Evolutionary conservation across 164 flowering plant species (phyloP), one percentile per base, ranked within the genome.

Genomic region (Aristolochia contorta): DNA sequence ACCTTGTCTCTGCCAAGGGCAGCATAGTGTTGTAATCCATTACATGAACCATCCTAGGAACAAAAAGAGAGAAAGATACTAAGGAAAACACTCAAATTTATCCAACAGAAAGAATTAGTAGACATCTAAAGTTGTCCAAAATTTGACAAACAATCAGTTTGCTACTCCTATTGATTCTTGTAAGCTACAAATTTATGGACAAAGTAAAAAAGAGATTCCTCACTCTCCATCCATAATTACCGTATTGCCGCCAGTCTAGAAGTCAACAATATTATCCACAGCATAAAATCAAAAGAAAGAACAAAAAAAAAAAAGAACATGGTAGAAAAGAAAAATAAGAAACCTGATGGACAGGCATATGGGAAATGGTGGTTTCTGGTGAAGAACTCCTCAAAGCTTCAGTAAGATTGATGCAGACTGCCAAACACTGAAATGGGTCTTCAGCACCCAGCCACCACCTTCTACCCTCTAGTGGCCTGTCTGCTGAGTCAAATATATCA

Each of bases 1-100:
- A 93, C 99, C 90, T 78, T 80, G 71, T 93, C 99, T 79, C 97
- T 86, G 64, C 99, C 99, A 57, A 94, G 87, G 63, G 99, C 99
- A 71, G 99, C 99, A 77, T 94, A 94, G 77, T 94, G 99, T 63
- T 94, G 99, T 67, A 94, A 79, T 54, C 99, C 99, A 69, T 94
- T 94, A 81, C 99, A 94, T 46, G 99, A 94, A 71, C 99, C 99
- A 79, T 94, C 99, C 99, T 94, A 70, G 30, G 72, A 68, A 58
- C 20, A 51, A 47, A 49, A 30, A 16, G 32, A 43, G 15, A 54
- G 27, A 54, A 37, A 37, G 5, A 0, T 37, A 37, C 43, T 37
- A 10, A 37, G 43, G 7, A 37, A 10, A 6, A 37, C 0, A 6
- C 43, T 37, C 43, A 10, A 37, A 37, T 37, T 37, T 37, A 37